Percentiles rank a stretch among this genome's conserved stretches.
phyloP scores from a whole-genome alignment of 2,329 filamentous ascomycete genomes.

The Exophiala xenobiotica region DNA sequence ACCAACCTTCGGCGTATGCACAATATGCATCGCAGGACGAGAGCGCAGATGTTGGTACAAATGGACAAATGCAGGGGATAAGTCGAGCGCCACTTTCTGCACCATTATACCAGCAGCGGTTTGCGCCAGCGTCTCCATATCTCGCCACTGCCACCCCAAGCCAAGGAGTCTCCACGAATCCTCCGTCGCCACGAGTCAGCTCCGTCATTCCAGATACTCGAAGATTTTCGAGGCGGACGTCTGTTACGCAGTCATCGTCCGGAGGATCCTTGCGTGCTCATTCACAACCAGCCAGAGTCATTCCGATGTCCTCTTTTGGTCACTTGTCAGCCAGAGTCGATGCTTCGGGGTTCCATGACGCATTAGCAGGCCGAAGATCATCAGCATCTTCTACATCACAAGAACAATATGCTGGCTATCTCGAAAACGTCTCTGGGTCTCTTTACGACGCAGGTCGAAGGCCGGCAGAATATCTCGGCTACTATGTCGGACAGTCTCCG shows the following conservation, averaged over 20 bases:
- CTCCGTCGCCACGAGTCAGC: conserved; percentile 45
- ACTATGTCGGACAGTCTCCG: conserved; percentile 46
- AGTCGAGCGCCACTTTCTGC: conserved; percentile 31
- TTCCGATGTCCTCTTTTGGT: conserved; percentile 38
- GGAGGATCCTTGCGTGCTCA: conserved; percentile 47
- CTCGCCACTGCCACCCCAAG: conserved; percentile 24
- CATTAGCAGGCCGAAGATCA: conserved; percentile 34
- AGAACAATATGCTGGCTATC: conserved; percentile 11
- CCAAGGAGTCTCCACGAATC: conserved; percentile 45
- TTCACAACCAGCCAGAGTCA: conserved; percentile 50
- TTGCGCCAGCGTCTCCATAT: conserved; percentile 27
- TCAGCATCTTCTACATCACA: conserved; percentile 33
- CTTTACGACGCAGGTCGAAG: conserved; percentile 37
- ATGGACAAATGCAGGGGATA: conserved; percentile 21
- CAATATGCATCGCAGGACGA: conserved; percentile 36
- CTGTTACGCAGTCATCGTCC: conserved; percentile 43
- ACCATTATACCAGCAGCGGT: conserved; percentile 31
- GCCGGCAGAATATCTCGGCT: conserved; percentile 46
- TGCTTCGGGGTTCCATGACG: conserved; percentile 34
- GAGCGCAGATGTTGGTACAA: conserved; percentile 16
- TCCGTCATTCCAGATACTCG: conserved; percentile 44
- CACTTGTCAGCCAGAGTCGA: conserved; percentile 37
- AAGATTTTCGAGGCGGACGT: conserved; percentile 46
- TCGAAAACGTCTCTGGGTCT: conserved; percentile 16
- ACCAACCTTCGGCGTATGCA: conserved; percentile 37